phyloP scores from a whole-genome alignment of 371 early-diverging fungal species.

The Sporodiniella umbellata region DNA sequence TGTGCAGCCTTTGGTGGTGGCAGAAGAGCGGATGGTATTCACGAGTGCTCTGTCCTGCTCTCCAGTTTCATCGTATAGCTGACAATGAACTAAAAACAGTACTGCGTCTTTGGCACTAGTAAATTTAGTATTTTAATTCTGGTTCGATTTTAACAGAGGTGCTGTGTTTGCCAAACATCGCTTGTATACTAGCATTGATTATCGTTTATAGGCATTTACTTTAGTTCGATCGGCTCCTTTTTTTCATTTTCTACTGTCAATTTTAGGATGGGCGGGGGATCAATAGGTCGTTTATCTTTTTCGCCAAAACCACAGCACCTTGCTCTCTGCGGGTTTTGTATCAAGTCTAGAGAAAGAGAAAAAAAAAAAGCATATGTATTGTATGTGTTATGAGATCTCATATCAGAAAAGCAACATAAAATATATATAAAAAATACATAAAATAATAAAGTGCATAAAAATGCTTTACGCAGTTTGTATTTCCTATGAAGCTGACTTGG shows the following conservation, averaged over 20 bases:
- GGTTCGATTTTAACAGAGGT: too few species aligned
- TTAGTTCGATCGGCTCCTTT: conserved; percentile 8
- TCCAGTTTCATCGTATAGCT: conserved; percentile 18
- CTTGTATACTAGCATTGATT: too few species aligned
- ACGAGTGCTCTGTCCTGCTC: conserved; percentile 13
- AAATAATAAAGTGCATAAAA: too few species aligned
- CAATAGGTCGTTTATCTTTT: conserved; percentile 29
- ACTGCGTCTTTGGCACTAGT: conserved; percentile 21
- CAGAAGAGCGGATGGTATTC: conserved; percentile 2
- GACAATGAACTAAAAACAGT: conserved; percentile 23
- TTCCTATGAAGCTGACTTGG: background rate
- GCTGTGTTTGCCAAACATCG: too few species aligned
- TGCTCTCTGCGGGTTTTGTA: conserved; percentile 63
- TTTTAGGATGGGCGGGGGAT: conserved; percentile 30
- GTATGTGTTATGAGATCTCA: too few species aligned
- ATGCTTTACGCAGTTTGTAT: conserved; percentile 9
- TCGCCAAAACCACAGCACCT: conserved; percentile 54
- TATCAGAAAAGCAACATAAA: too few species aligned
- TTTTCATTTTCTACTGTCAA: conserved; percentile 23
- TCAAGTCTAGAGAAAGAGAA: conserved; percentile 3
- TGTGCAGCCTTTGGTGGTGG: background rate
- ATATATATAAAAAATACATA: too few species aligned
- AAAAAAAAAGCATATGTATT: background rate
- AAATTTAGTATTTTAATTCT: too few species aligned
- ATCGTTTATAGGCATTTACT: too few species aligned